These are phyloP conservation scores for Pseudozyma pruni DNA, from an alignment of 1,284 basidiomycete genomes.

Conservation along the genomic window DNA sequence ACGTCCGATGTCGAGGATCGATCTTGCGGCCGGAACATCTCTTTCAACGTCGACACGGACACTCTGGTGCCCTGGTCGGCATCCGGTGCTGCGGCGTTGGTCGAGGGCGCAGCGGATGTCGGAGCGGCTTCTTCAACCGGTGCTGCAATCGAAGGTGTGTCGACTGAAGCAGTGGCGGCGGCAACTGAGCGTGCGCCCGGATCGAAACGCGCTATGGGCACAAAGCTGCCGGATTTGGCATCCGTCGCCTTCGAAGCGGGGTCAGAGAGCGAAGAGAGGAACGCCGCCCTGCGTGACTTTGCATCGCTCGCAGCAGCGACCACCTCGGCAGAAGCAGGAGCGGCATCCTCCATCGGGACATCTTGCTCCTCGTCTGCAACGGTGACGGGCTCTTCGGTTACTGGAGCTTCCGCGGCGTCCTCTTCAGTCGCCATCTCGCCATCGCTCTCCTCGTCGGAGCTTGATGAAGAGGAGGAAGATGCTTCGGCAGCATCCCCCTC, in stretches of 20 bases:
- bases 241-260: not conserved
- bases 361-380: constrained; percentile 13
- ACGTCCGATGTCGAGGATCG: constrained; percentile 4
- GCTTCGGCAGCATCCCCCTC: not conserved
- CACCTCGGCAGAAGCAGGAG: not conserved
- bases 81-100: not conserved
- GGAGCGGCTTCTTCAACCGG: not conserved
- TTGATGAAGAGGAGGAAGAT: constrained; percentile 5
- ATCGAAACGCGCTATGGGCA: constrained; percentile 44
- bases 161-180: not conserved
- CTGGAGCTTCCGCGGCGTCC: not conserved
- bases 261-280: constrained; percentile 15
- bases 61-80: constrained; percentile 20
- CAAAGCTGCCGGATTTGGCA: constrained; percentile 5
- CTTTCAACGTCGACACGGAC: constrained; percentile 51
- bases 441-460: constrained; percentile 2
- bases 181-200: constrained; percentile 19
- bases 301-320: constrained; percentile 10
- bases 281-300: constrained; percentile 29
- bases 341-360: not conserved
- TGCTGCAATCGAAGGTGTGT: not conserved
- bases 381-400: not conserved
- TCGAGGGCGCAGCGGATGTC: not conserved
- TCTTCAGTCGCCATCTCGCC: constrained; percentile 4
- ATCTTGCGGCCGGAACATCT: constrained; percentile 64